A percentile compares a stretch with the other conserved stretches of the same genome.
Evolutionary conservation across 805 yeast genomes (phyloP).

Genomic region (Vanderwaltozyma verrucispora): DNA sequence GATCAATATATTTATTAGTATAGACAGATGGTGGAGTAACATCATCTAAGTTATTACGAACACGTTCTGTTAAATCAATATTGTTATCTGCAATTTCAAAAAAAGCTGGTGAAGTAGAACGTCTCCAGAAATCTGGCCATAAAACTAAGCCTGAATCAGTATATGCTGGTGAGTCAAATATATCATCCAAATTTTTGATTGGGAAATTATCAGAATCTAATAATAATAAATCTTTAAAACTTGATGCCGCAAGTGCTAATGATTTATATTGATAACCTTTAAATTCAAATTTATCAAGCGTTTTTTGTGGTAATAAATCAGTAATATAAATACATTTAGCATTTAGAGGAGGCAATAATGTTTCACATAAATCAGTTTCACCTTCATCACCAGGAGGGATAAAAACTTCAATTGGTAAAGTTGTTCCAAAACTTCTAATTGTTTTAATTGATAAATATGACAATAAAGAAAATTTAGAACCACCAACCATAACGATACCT

Average conservation of each 20-base stretch:
- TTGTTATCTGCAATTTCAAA: conserved; percentile 59
- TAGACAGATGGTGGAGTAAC: conserved; percentile 27
- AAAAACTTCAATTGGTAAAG: conserved; percentile 67
- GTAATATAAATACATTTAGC: conserved; percentile 52
- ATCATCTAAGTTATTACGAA: conserved; percentile 30
- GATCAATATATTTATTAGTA: conserved; percentile 15
- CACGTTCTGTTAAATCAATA: conserved; percentile 34
- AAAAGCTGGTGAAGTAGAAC: conserved; percentile 68
- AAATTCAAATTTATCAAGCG: conserved; percentile 34
- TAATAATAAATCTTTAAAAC: conserved; percentile 62
- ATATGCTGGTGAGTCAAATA: conserved; percentile 55
- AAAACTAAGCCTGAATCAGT: conserved; percentile 39
- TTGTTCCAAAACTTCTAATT: conserved; percentile 45
- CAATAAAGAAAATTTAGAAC: conserved; percentile 68
- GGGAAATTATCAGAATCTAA: conserved; percentile 76
- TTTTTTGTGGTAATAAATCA: conserved; percentile 41
- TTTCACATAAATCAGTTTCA: conserved; percentile 52
- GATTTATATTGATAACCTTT: conserved; percentile 62
- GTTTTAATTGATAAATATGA: conserved; percentile 55
- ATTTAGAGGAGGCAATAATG: conserved; percentile 45
- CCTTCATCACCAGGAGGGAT: conserved; percentile 57
- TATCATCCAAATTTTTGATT: conserved; percentile 47
- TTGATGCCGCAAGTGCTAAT: conserved; percentile 60
- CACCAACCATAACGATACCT: conserved; percentile 57
- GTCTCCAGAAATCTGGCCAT: conserved; percentile 89